phyloP scores from a whole-genome alignment of 257 asterid species.

The Cruciata laevipes region DNA sequence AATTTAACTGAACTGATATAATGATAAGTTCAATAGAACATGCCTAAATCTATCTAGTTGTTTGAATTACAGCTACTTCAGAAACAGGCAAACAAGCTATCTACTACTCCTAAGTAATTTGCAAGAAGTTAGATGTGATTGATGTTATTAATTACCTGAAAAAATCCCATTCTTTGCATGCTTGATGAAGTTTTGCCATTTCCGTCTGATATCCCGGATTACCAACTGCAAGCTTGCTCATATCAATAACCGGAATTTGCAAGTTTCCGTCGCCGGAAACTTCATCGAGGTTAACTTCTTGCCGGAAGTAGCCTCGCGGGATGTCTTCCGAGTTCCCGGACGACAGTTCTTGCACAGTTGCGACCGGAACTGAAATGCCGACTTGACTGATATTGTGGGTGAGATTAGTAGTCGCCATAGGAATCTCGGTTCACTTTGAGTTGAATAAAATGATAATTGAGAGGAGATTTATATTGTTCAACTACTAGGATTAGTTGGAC shows the following conservation, averaged over 20 bases:
- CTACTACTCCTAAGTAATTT: too few relatives aligned
- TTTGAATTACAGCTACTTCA: too few relatives aligned
- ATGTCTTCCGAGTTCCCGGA: slow-evolving; percentile 15
- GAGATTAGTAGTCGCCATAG: slow-evolving; percentile 3
- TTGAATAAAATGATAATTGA: not conserved
- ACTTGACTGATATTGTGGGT: not conserved
- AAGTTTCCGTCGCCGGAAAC: slow-evolving; percentile 13
- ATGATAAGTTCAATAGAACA: too few relatives aligned
- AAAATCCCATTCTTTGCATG: slow-evolving; percentile 31
- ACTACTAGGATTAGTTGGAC: too few relatives aligned
- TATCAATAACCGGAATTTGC: slow-evolving; percentile 27
- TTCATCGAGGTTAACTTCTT: slow-evolving; percentile 16
- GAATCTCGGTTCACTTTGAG: not conserved
- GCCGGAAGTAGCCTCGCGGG: slow-evolving; percentile 23
- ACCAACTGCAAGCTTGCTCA: slow-evolving; percentile 19
- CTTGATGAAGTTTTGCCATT: slow-evolving; percentile 26
- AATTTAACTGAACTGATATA: too few relatives aligned
- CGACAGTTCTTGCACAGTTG: slow-evolving; percentile 30
- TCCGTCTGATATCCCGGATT: slow-evolving; percentile 2
- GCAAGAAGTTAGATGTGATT: not conserved
- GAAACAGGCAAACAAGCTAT: too few relatives aligned
- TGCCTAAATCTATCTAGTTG: too few relatives aligned
- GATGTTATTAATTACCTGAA: slow-evolving; percentile 21
- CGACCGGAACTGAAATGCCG: slow-evolving; percentile 24
- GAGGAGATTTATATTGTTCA: too few relatives aligned